These are phyloP conservation scores for Linnemannia zychae DNA, from an alignment of 192 early-diverging fungal species.

Conservation along the genomic window DNA sequence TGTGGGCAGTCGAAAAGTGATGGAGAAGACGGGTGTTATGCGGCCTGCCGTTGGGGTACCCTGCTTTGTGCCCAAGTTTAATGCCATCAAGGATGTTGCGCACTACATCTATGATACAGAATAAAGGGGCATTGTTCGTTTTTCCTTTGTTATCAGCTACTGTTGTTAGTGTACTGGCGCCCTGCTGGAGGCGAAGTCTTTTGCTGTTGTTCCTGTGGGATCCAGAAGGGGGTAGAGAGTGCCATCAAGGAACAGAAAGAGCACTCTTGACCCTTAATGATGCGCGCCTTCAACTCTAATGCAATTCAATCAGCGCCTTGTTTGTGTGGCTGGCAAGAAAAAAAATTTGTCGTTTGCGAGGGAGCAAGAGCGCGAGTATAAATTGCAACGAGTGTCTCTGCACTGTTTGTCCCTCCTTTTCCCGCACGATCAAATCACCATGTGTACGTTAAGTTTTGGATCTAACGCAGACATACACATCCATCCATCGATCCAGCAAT, in stretches of 20 bases:
- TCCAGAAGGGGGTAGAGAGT: too few relatives aligned
- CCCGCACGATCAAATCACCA: conserved; percentile 12
- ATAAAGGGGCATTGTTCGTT: not conserved
- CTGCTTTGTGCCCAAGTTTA: conserved; percentile 39
- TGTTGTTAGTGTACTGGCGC: too few relatives aligned
- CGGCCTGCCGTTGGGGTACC: conserved; percentile 9
- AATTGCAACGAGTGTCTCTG: not conserved
- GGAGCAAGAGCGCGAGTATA: not conserved
- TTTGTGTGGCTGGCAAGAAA: conserved; percentile 3
- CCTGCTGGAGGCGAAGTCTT: not conserved
- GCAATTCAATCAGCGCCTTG: not conserved
- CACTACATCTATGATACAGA: conserved; percentile 20
- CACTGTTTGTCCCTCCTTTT: conserved; percentile 9
- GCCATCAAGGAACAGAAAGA: not conserved
- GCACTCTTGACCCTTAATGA: not conserved
- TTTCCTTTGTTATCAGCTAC: not conserved
- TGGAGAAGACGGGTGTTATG: conserved; percentile 22
- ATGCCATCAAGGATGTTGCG: conserved; percentile 15
- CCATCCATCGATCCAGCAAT: not conserved
- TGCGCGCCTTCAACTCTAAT: not conserved
- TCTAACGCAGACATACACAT: not conserved
- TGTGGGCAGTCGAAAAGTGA: conserved; percentile 24
- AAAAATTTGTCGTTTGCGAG: not conserved
- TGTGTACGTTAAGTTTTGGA: conserved; percentile 12
- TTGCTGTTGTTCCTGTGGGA: not conserved